phyloP scores from a whole-genome alignment of 2,329 filamentous ascomycete genomes.

The Hypoxylon sp. region DNA sequence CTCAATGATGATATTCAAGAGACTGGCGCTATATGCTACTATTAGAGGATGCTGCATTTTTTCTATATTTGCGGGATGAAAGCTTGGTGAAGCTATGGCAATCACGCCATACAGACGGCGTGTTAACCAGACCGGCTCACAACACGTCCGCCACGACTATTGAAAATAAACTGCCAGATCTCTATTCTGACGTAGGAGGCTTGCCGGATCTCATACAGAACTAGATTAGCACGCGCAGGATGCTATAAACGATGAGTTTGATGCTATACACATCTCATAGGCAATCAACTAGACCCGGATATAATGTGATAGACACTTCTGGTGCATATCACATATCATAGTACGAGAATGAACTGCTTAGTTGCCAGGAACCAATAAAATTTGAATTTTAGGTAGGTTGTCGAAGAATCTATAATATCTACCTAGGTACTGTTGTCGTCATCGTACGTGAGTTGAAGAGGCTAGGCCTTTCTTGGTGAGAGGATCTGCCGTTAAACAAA shows the following conservation, averaged over 20 bases:
- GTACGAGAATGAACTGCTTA: not conserved
- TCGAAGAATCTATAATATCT: not conserved
- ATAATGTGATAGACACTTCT: not conserved
- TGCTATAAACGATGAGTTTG: too few species aligned
- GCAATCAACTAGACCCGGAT: not conserved
- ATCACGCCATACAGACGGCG: slow-evolving; percentile 18
- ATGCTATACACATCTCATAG: too few species aligned
- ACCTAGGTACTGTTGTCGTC: slow-evolving; percentile 1
- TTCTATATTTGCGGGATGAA: not conserved
- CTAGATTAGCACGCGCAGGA: too few species aligned
- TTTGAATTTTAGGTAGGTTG: not conserved
- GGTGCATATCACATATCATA: not conserved
- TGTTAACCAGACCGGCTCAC: not conserved
- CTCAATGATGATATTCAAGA: not conserved
- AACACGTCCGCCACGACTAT: not conserved
- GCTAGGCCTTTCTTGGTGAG: not conserved
- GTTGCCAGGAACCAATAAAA: not conserved
- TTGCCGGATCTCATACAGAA: not conserved
- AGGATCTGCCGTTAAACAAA: not conserved
- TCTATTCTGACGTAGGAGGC: slow-evolving; percentile 2
- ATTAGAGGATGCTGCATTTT: not conserved
- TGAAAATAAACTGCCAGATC: not conserved
- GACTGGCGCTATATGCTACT: not conserved
- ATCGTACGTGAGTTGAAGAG: not conserved
- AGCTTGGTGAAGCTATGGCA: not conserved